These are phyloP conservation scores for Leishmania major DNA, from an alignment of 208 protist species.

Conservation along the genomic window DNA sequence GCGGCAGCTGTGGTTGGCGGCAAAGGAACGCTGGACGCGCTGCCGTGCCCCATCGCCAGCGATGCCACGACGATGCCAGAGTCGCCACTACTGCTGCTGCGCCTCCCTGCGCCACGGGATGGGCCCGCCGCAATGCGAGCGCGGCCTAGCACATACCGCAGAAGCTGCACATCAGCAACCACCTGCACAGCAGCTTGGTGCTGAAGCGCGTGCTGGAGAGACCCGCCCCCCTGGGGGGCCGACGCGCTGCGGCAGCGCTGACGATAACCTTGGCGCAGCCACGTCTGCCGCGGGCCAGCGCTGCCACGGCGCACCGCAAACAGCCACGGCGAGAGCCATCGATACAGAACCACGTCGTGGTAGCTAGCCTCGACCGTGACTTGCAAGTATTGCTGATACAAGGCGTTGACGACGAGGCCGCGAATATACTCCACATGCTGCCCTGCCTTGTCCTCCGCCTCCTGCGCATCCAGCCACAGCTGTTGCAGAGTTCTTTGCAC, in stretches of 20 bases:
- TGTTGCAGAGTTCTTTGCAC: conserved; percentile 11
- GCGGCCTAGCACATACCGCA: conserved; percentile 14
- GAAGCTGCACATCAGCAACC: conserved; percentile 12
- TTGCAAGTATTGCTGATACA: conserved; percentile 62
- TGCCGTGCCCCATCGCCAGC: not conserved
- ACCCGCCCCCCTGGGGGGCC: not conserved
- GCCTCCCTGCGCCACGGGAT: not conserved
- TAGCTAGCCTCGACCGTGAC: conserved; percentile 47
- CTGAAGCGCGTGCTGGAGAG: conserved; percentile 4
- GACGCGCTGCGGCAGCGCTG: not conserved
- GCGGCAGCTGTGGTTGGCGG: not conserved
- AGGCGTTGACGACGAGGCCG: conserved; percentile 35
- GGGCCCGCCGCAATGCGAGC: conserved; percentile 6
- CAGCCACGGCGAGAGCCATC: conserved; percentile 37
- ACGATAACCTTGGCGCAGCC: not conserved
- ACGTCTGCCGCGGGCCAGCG: not conserved
- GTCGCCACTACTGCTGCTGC: not conserved
- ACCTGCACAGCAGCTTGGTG: conserved; percentile 26
- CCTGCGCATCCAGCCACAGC: conserved; percentile 29
- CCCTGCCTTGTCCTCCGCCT: conserved; percentile 41
- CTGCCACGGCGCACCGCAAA: not conserved
- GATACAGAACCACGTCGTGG: conserved; percentile 50
- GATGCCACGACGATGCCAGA: not conserved
- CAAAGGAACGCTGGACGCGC: too few relatives aligned
- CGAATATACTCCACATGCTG: conserved; percentile 57